Evolutionary conservation across 345 rosid species (phyloP).

Genomic region (Dovyalis caffra): DNA sequence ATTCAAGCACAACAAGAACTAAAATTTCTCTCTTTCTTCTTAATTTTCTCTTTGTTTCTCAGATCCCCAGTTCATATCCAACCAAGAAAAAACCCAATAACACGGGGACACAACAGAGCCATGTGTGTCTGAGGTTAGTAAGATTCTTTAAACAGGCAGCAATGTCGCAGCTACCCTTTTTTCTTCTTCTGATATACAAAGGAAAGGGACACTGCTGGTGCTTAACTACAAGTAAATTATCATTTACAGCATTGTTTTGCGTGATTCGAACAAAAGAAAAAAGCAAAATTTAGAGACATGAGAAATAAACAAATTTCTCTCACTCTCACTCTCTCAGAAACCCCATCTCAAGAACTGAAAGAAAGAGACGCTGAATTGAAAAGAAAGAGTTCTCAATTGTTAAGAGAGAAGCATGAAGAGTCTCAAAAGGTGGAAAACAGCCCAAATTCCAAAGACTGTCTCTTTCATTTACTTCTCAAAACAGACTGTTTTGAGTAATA

Average conservation of each 20-base stretch:
- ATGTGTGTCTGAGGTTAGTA: slow-evolving; percentile 4
- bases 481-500: background rate
- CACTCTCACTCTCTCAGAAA: background rate
- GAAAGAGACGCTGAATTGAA: slow-evolving; percentile 23
- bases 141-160: slow-evolving; percentile 12
- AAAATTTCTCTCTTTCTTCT: slow-evolving; percentile 16
- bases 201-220: slow-evolving; percentile 27
- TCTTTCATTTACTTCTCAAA: slow-evolving; percentile 1
- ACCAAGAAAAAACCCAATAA: slow-evolving; percentile 35
- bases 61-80: slow-evolving; percentile 52
- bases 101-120: slow-evolving; percentile 18
- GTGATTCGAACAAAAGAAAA: slow-evolving; percentile 31
- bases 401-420: slow-evolving; percentile 55
- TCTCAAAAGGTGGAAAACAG: slow-evolving; percentile 74
- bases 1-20: slow-evolving; percentile 14
- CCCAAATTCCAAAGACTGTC: slow-evolving; percentile 60
- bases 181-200: slow-evolving; percentile 2
- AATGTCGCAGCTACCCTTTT: slow-evolving; percentile 24
- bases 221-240: slow-evolving; percentile 27
- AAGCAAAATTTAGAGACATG: background rate
- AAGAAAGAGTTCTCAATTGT: slow-evolving; percentile 24
- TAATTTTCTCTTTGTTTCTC: slow-evolving; percentile 24
- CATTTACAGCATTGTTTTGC: slow-evolving; percentile 48
- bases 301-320: slow-evolving; percentile 16
- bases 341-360: slow-evolving; percentile 16